These are phyloP conservation scores for Crassisporium funariophilum DNA, from an alignment of 768 basidiomycete species.

Conservation along the genomic window DNA sequence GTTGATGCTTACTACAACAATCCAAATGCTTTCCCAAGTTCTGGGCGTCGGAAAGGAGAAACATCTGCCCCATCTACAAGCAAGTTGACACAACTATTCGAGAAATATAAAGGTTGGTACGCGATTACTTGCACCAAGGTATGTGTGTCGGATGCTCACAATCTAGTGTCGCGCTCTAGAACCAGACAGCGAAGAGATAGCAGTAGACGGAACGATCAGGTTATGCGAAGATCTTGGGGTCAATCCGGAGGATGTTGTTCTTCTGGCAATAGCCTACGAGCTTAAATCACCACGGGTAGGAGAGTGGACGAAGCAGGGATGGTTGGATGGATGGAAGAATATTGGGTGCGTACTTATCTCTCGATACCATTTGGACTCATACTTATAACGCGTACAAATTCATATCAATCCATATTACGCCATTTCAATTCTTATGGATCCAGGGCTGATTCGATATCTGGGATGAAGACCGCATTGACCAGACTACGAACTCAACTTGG, in stretches of 20 bases:
- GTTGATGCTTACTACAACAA: constrained; percentile 74
- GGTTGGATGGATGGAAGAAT: constrained; percentile 81
- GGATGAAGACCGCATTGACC: constrained; percentile 59
- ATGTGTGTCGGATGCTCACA: background rate
- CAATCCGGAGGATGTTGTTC: constrained; percentile 78
- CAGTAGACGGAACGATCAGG: constrained; percentile 77
- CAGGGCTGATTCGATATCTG: constrained; percentile 67
- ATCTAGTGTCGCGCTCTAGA: constrained; percentile 38
- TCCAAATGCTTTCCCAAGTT: constrained; percentile 34
- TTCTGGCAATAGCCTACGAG: constrained; percentile 81
- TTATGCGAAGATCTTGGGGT: constrained; percentile 72
- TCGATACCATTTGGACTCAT: background rate
- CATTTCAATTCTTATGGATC: background rate
- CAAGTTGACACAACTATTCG: constrained; percentile 61
- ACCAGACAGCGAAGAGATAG: constrained; percentile 61
- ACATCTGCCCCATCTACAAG: constrained; percentile 46
- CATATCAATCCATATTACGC: background rate
- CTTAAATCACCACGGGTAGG: constrained; percentile 76
- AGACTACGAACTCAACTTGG: constrained; percentile 60
- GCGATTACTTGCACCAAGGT: background rate
- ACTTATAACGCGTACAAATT: background rate
- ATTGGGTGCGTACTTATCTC: constrained; percentile 53
- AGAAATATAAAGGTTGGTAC: constrained; percentile 64
- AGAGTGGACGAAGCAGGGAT: constrained; percentile 68
- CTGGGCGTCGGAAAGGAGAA: constrained; percentile 23